phyloP scores from a whole-genome alignment of 228 moss, liverwort and hornwort species.

The Sphagnum magellanicum region DNA sequence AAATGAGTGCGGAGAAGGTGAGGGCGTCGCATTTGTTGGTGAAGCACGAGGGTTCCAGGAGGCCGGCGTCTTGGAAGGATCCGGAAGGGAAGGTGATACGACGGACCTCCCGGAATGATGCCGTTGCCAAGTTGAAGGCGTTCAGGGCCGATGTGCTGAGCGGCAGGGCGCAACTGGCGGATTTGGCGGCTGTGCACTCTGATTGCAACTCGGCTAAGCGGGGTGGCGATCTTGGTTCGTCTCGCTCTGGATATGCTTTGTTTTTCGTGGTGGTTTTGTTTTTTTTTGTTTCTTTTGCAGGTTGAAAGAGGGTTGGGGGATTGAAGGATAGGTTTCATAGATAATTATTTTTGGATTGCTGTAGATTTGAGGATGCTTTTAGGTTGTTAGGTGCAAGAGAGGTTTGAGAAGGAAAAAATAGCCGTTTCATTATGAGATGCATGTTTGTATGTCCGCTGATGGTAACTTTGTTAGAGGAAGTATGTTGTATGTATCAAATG shows the following conservation, averaged over 20 bases:
- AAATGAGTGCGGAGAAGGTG: conserved; percentile 56
- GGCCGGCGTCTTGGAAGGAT: conserved; percentile 57
- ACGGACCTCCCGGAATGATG: conserved; percentile 42
- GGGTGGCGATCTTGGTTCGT: conserved; percentile 50
- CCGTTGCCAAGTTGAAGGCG: conserved; percentile 44
- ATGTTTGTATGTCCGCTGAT: no score
- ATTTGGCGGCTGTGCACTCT: conserved; percentile 39
- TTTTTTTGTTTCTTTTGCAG: not conserved
- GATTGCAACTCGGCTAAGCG: conserved; percentile 67
- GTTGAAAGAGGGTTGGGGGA: not conserved
- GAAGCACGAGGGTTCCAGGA: conserved; percentile 54
- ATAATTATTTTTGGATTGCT: no score
- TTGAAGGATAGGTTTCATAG: no score
- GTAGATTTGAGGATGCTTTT: no score
- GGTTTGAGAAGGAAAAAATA: no score
- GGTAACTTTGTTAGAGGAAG: no score
- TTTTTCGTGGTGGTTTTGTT: not conserved
- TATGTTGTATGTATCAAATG: no score
- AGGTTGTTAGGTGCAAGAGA: no score
- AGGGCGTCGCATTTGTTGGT: conserved; percentile 59
- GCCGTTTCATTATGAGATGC: no score
- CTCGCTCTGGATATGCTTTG: not conserved
- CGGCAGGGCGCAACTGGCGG: conserved; percentile 39
- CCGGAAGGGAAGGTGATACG: conserved; percentile 45
- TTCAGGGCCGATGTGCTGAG: conserved; percentile 40